Percentiles rank a stretch among this genome's conserved stretches.
These are phyloP conservation scores for Telfairia occidentalis DNA, from an alignment of 331 rosid genomes.

Conservation along the genomic window DNA sequence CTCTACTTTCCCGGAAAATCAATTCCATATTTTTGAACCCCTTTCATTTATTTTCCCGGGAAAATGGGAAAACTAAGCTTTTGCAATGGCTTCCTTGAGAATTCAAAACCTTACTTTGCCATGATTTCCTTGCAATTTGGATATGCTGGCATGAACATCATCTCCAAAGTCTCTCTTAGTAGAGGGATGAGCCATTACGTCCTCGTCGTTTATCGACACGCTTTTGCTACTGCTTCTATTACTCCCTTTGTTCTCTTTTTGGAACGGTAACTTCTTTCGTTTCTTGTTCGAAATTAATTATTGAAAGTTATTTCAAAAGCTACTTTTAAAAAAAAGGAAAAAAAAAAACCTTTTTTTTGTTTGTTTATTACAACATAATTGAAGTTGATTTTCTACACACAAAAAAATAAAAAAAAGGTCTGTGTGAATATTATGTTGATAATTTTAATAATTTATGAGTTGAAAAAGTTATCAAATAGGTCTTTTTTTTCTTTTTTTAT, in stretches of 20 bases:
- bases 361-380: background rate
- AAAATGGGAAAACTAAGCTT: conserved; percentile 28
- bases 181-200: conserved; percentile 94
- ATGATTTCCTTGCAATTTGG: conserved; percentile 79
- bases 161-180: conserved; percentile 70
- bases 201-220: conserved; percentile 89
- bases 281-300: background rate
- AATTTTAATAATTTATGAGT: background rate
- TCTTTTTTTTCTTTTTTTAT: background rate
- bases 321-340: background rate
- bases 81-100: conserved; percentile 31
- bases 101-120: conserved; percentile 61
- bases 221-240: conserved; percentile 56
- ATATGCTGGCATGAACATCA: conserved; percentile 81
- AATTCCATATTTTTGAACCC: too few species aligned
- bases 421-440: background rate
- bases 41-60: background rate
- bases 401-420: too few species aligned
- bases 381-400: background rate
- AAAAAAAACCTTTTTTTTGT: background rate
- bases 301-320: background rate
- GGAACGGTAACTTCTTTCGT: conserved; percentile 38
- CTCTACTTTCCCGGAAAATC: conserved; percentile 9
- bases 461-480: too few species aligned
- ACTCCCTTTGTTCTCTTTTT: conserved; percentile 66